Evolutionary conservation across 805 yeast genomes (phyloP).

Genomic region (Helenozyma baotianmanensis): DNA sequence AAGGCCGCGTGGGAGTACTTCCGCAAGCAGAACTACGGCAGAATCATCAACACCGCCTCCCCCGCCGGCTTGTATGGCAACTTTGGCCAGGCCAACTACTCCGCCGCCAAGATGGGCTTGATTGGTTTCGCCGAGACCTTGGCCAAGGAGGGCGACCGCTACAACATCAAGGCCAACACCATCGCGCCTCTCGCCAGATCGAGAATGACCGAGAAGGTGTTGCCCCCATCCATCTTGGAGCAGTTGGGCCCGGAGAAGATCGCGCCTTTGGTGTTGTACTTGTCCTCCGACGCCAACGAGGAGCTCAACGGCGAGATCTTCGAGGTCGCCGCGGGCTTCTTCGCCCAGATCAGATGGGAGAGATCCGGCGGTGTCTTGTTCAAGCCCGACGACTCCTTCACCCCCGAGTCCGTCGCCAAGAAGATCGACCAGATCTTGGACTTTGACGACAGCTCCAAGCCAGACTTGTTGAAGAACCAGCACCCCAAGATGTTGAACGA

Average conservation of each 20-base stretch:
- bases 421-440: constrained; percentile 60
- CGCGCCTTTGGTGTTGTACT: constrained; percentile 84
- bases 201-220: constrained; percentile 88
- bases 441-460: constrained; percentile 55
- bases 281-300: constrained; percentile 56
- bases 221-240: constrained; percentile 82
- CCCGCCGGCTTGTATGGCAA: constrained; percentile 97
- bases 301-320: constrained; percentile 69
- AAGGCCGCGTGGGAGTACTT: constrained; percentile 91
- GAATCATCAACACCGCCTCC: constrained; percentile 89
- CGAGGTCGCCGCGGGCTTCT: constrained; percentile 94
- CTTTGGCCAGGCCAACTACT: constrained; percentile 94
- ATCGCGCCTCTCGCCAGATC: constrained; percentile 95
- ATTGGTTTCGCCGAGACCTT: constrained; percentile 92
- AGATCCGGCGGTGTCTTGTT: constrained; percentile 82
- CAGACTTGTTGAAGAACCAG: constrained; percentile 45
- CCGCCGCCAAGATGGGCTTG: constrained; percentile 86
- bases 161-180: constrained; percentile 78
- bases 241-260: constrained; percentile 81
- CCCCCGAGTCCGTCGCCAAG: constrained; percentile 78
- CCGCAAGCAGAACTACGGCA: constrained; percentile 79
- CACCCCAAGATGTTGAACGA: constrained; percentile 74
- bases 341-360: constrained; percentile 91
- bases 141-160: constrained; percentile 87
- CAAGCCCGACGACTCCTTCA: constrained; percentile 70